Evolutionary conservation across 1,284 basidiomycete species (phyloP).

Genomic region (Sphagnurus paluster): DNA sequence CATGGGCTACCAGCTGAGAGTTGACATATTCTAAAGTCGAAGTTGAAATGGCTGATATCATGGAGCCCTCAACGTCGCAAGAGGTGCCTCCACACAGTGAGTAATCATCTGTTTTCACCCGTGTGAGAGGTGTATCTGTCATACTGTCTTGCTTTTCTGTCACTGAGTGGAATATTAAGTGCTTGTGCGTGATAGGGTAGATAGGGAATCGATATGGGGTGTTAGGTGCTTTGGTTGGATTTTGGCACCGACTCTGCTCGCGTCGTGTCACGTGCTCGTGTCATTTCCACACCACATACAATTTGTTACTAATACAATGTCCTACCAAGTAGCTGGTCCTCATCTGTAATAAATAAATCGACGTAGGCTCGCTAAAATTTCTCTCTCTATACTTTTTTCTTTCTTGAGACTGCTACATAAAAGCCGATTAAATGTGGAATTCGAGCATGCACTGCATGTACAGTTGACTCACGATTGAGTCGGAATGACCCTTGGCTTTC

Average conservation of each 20-base stretch:
- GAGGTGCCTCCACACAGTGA: conserved; percentile 43
- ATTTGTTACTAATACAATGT: too few relatives aligned
- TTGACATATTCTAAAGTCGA: conserved; percentile 73
- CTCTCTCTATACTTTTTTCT: too few relatives aligned
- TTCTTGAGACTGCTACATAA: too few relatives aligned
- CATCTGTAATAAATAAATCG: too few relatives aligned
- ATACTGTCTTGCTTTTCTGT: background rate
- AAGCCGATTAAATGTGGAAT: background rate
- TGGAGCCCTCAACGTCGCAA: conserved; percentile 39
- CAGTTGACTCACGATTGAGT: too few relatives aligned
- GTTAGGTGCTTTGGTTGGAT: background rate
- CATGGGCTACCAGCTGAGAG: conserved; percentile 77
- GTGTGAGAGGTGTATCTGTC: conserved; percentile 41
- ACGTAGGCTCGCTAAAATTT: too few relatives aligned
- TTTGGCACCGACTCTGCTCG: too few relatives aligned
- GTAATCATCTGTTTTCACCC: conserved; percentile 39
- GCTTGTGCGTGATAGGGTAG: background rate
- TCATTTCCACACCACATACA: background rate
- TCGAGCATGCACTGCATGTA: too few relatives aligned
- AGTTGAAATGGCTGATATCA: conserved; percentile 43
- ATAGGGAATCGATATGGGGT: background rate
- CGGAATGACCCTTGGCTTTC: too few relatives aligned
- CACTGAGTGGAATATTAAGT: background rate
- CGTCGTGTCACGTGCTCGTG: conserved; percentile 25
- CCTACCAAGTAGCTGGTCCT: too few relatives aligned